Conservation (phyloP, 2,329 filamentous ascomycete species). For the Aspergillus eucalypticola region DNA sequence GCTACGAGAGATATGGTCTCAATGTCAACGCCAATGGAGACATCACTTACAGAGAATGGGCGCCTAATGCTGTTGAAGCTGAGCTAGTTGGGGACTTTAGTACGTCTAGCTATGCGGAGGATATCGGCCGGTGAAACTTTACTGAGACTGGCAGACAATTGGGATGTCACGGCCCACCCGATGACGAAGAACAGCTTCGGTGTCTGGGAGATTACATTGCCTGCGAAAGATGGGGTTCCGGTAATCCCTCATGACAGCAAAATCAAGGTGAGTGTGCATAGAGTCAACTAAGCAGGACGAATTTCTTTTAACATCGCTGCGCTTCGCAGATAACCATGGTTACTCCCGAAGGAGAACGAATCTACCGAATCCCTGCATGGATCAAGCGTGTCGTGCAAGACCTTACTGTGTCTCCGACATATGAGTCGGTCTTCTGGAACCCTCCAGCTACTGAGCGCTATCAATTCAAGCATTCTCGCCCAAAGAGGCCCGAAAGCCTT, state of each 20-base stretch:
- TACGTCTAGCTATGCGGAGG: slow-evolving; percentile 46
- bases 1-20: slow-evolving; percentile 83
- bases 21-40: slow-evolving; percentile 79
- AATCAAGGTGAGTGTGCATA: slow-evolving; percentile 71
- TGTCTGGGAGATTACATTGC: slow-evolving; percentile 79
- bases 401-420: slow-evolving; percentile 81
- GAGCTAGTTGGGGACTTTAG: slow-evolving; percentile 94
- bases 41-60: slow-evolving; percentile 94
- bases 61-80: slow-evolving; percentile 81
- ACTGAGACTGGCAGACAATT: slow-evolving; percentile 64
- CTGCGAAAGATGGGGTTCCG: slow-evolving; percentile 70
- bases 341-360: slow-evolving; percentile 73
- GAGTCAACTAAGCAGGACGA: background rate
- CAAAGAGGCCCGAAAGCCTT: slow-evolving; percentile 79
- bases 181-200: slow-evolving; percentile 88
- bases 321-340: slow-evolving; percentile 73
- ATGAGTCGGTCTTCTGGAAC: slow-evolving; percentile 97
- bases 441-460: slow-evolving; percentile 76
- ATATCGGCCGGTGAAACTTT: slow-evolving; percentile 13
- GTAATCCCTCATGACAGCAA: slow-evolving; percentile 92
- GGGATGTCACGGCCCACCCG: slow-evolving; percentile 78
- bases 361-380: slow-evolving; percentile 92
- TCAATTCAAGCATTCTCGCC: slow-evolving; percentile 77
- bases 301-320: background rate
- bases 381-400: slow-evolving; percentile 98